A percentile compares a stretch with the other conserved stretches of the same genome.
These are phyloP conservation scores for Eleusine indica DNA, from an alignment of 176 grass and related monocot genomes.

Conservation along the genomic window DNA sequence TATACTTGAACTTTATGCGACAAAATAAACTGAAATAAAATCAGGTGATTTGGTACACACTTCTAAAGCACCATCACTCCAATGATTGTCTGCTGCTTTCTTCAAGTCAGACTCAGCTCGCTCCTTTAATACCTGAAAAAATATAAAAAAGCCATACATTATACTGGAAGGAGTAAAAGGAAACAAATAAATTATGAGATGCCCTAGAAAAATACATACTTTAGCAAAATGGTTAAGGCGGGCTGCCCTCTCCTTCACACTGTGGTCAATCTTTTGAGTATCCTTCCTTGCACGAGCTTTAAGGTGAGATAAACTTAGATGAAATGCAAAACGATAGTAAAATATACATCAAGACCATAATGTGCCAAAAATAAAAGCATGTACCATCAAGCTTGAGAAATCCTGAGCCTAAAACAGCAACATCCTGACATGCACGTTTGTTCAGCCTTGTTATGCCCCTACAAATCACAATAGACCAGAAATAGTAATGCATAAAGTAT, in stretches of 20 bases:
- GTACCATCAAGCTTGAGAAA: slow-evolving; percentile 97
- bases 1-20: neutral
- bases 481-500: slow-evolving; percentile 28
- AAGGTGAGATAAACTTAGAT: slow-evolving; percentile 38
- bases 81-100: slow-evolving; percentile 95
- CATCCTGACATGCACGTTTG: slow-evolving; percentile 86
- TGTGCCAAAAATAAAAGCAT: slow-evolving; percentile 8
- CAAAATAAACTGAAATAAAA: slow-evolving; percentile 25
- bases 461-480: slow-evolving; percentile 27
- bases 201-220: slow-evolving; percentile 51
- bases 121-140: slow-evolving; percentile 74
- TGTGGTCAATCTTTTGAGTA: slow-evolving; percentile 80
- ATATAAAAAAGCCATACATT: neutral
- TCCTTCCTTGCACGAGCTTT: slow-evolving; percentile 89
- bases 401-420: slow-evolving; percentile 76
- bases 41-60: slow-evolving; percentile 42
- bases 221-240: slow-evolving; percentile 71
- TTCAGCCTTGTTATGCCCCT: slow-evolving; percentile 95
- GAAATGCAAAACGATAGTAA: slow-evolving; percentile 17
- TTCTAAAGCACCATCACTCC: slow-evolving; percentile 96
- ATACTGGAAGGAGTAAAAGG: neutral
- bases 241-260: slow-evolving; percentile 83
- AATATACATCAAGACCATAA: slow-evolving; percentile 15
- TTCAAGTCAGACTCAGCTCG: slow-evolving; percentile 82
- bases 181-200: neutral